Evolutionary conservation across 2,329 filamentous ascomycete genomes (phyloP).

Genomic region (Penicillium sp.): DNA sequence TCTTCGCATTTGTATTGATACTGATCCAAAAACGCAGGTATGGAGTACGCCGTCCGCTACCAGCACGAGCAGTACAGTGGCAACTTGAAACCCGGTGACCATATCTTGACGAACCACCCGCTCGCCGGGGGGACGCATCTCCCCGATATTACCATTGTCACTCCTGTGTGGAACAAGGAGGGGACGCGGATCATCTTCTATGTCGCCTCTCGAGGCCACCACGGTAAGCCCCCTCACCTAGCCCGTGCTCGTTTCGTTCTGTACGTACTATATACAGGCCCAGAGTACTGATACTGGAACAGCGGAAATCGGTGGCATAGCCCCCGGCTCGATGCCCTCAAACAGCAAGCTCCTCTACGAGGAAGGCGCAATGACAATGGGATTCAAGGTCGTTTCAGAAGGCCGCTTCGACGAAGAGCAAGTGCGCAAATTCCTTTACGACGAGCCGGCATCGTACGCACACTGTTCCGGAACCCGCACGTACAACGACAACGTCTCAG

Average conservation of each 20-base stretch:
- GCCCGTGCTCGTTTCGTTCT: too few species aligned
- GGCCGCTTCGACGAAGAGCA: constrained; percentile 79
- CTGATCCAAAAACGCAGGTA: too few species aligned
- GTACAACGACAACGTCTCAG: constrained; percentile 81
- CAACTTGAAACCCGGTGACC: constrained; percentile 77
- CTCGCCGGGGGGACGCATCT: constrained; percentile 84
- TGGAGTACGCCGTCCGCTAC: constrained; percentile 82
- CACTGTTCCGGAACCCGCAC: constrained; percentile 80
- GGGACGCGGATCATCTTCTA: constrained; percentile 80
- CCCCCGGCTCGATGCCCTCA: constrained; percentile 80
- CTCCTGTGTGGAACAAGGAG: constrained; percentile 71
- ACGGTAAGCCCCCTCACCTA: constrained; percentile 47
- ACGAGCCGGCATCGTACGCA: constrained; percentile 73
- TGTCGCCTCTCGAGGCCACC: constrained; percentile 78
- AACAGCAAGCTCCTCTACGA: constrained; percentile 53
- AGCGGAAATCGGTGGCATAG: constrained; percentile 82
- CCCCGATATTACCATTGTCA: constrained; percentile 80
- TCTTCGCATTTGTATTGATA: too few species aligned
- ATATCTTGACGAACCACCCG: constrained; percentile 82
- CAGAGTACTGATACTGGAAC: too few species aligned
- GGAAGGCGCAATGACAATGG: constrained; percentile 53
- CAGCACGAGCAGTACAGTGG: constrained; percentile 82
- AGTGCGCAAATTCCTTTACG: constrained; percentile 72
- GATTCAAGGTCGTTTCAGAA: constrained; percentile 70
- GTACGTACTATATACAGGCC: too few species aligned